Evolutionary conservation across 2,329 filamentous ascomycete species (phyloP).

Genomic region (Xylaria sp.): DNA sequence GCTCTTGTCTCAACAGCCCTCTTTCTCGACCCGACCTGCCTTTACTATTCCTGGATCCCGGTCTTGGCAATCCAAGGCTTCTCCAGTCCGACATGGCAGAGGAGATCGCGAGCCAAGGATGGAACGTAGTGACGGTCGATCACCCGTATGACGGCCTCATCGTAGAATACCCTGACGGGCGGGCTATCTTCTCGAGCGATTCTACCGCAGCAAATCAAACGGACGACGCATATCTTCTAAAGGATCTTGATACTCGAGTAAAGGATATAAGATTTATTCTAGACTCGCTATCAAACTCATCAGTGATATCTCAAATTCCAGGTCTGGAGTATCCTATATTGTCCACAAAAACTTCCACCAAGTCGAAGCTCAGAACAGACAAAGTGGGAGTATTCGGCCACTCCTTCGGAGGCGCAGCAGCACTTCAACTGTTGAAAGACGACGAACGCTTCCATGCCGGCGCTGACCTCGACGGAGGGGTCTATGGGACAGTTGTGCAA

Average conservation of each 20-base stretch:
- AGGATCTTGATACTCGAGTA: conserved; percentile 48
- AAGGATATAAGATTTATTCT: conserved; percentile 55
- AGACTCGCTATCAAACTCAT: conserved; percentile 45
- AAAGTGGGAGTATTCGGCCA: conserved; percentile 54
- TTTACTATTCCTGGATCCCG: conserved; percentile 59
- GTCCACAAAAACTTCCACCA: conserved; percentile 41
- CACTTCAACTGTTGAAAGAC: conserved; percentile 44
- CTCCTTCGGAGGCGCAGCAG: conserved; percentile 54
- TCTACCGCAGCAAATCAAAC: conserved; percentile 34
- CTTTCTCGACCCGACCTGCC: conserved; percentile 38
- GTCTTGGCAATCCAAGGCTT: conserved; percentile 56
- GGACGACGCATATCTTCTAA: background rate
- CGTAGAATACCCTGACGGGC: conserved; percentile 60
- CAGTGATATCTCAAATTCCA: conserved; percentile 47
- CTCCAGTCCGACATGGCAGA: conserved; percentile 58
- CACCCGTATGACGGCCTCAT: conserved; percentile 59
- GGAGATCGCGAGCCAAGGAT: conserved; percentile 59
- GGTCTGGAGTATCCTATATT: conserved; percentile 45
- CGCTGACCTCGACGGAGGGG: conserved; percentile 55
- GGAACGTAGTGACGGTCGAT: conserved; percentile 60
- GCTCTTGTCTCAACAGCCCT: conserved; percentile 38
- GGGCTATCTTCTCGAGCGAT: conserved; percentile 42
- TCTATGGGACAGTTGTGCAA: conserved; percentile 41
- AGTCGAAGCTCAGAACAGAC: conserved; percentile 45
- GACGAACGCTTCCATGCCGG: conserved; percentile 53